Percentiles rank a stretch among this genome's conserved stretches.
Conservation (phyloP, 108 stramenopile species). For the Fragilaria radians region DNA sequence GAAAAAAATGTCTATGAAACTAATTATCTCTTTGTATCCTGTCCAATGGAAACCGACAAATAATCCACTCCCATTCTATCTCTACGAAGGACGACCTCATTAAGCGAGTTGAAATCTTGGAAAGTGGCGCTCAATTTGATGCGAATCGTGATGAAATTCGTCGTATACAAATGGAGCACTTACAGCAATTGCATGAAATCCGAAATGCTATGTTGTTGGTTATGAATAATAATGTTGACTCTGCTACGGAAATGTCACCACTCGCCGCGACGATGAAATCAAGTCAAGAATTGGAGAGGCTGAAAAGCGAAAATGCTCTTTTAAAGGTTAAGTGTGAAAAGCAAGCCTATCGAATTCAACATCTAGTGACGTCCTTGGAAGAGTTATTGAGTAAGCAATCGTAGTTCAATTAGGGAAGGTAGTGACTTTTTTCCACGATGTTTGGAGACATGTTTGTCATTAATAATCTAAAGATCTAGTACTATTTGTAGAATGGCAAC, state of each 20-base stretch:
- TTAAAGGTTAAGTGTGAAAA: constrained; percentile 34
- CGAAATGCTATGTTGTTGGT: constrained; percentile 20
- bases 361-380: constrained; percentile 32
- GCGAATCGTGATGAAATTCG: constrained; percentile 42
- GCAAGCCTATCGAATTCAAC: constrained; percentile 49
- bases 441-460: too few species aligned
- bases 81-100: constrained; percentile 1
- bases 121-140: constrained; percentile 33
- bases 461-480: too few species aligned
- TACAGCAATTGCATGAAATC: constrained; percentile 33
- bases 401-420: too few species aligned
- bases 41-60: too few species aligned
- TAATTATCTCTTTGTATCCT: too few species aligned
- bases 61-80: neutral
- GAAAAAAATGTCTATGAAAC: too few species aligned
- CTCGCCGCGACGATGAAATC: too few species aligned
- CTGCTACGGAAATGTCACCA: neutral
- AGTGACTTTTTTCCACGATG: too few species aligned
- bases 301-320: constrained; percentile 44
- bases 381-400: too few species aligned
- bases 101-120: constrained; percentile 33
- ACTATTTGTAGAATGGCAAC: too few species aligned
- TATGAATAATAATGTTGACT: neutral
- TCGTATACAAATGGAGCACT: constrained; percentile 30
- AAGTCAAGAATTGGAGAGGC: constrained; percentile 25